Conservation (phyloP, 495 filamentous ascomycete species). For the Tetracladium marchalianum region DNA sequence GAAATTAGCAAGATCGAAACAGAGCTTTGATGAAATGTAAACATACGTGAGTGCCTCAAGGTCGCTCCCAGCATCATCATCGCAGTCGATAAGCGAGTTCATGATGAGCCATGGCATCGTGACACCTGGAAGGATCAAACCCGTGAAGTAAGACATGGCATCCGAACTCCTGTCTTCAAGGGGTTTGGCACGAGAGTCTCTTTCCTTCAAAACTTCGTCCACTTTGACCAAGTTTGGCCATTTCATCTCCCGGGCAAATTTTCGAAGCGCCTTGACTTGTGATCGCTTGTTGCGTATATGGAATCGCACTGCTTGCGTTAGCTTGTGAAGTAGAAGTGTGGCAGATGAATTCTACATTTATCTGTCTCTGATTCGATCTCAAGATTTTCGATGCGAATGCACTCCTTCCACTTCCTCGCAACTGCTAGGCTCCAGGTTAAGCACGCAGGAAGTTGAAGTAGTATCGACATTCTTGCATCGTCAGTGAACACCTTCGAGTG, state of each 20-base stretch:
- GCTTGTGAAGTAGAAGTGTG: conserved; percentile 1
- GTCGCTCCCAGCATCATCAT: conserved; percentile 43
- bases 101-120: conserved; percentile 64
- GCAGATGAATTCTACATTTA: conserved; percentile 22
- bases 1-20: too few relatives aligned
- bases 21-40: too few relatives aligned
- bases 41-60: conserved; percentile 43
- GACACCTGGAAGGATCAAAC: conserved; percentile 56
- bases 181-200: conserved; percentile 37
- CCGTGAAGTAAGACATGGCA: conserved; percentile 64
- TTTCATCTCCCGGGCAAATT: conserved; percentile 59
- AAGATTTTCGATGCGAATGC: conserved; percentile 47
- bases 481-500: conserved; percentile 41
- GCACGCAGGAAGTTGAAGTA: conserved; percentile 49
- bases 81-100: conserved; percentile 63
- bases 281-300: conserved; percentile 48
- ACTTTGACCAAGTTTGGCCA: conserved; percentile 62
- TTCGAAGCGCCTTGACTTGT: conserved; percentile 53
- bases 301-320: conserved; percentile 31
- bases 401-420: conserved; percentile 57
- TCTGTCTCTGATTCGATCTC: conserved; percentile 23
- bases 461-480: conserved; percentile 43
- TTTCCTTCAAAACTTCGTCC: conserved; percentile 44
- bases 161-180: conserved; percentile 52
- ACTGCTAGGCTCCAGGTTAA: conserved; percentile 61